phyloP scores from a whole-genome alignment of 257 asterid genomes.

The Knoxia roxburghii region DNA sequence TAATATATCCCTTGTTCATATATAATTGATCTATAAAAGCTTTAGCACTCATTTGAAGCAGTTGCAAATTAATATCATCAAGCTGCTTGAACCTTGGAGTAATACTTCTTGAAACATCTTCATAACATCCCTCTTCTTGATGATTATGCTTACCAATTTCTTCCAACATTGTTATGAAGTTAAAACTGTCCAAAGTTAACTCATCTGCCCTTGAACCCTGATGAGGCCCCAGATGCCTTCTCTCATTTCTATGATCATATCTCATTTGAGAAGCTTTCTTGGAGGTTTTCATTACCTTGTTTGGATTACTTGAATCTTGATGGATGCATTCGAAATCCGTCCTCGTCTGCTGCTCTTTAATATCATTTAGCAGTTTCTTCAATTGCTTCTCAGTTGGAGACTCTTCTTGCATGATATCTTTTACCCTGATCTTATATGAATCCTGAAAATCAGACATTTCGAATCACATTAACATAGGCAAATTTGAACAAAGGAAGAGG shows the following conservation, averaged over 20 bases:
- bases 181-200: conserved; percentile 26
- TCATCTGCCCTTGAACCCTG: conserved; percentile 31
- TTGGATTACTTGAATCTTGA: conserved; percentile 24
- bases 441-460: conserved; percentile 34
- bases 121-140: conserved; percentile 19
- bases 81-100: conserved; percentile 16
- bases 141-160: conserved; percentile 37
- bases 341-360: conserved; percentile 19
- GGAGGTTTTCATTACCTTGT: conserved; percentile 22
- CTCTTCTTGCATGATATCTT: conserved; percentile 27
- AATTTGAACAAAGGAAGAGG: not conserved
- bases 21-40: conserved; percentile 50
- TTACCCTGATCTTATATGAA: conserved; percentile 23
- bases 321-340: conserved; percentile 27
- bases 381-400: conserved; percentile 20
- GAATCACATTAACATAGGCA: not conserved
- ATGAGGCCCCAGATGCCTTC: conserved; percentile 16
- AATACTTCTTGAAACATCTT: conserved; percentile 12
- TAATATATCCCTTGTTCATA: conserved; percentile 27
- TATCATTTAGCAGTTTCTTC: conserved; percentile 18
- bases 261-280: conserved; percentile 21
- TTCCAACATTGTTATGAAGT: conserved; percentile 38
- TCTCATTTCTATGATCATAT: conserved; percentile 14
- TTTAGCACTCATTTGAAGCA: conserved; percentile 49
- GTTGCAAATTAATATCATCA: conserved; percentile 34